Conservation (phyloP, 768 basidiomycete species). For the Boletellus sp. region DNA sequence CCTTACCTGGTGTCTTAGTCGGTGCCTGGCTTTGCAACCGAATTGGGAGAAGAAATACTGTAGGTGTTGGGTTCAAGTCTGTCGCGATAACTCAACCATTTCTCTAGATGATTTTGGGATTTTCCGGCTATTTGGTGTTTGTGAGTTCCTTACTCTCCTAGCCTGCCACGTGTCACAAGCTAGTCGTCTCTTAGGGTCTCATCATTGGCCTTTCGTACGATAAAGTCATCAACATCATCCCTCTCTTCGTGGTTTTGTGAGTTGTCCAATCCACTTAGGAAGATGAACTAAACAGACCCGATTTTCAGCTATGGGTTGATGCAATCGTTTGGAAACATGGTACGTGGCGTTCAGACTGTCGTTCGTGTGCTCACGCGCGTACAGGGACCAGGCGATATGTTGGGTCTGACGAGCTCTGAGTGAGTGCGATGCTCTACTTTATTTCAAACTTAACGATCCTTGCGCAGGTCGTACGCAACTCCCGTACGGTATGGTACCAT, state of each 20-base stretch:
- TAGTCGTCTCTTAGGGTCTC: constrained; percentile 34
- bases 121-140: constrained; percentile 64
- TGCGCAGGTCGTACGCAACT: constrained; percentile 55
- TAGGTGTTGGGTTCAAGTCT: constrained; percentile 24
- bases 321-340: constrained; percentile 70
- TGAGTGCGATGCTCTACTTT: constrained; percentile 31
- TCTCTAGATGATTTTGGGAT: constrained; percentile 60
- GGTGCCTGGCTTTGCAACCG: constrained; percentile 49
- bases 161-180: not conserved
- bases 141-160: constrained; percentile 28
- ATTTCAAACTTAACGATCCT: constrained; percentile 2
- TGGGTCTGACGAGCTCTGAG: constrained; percentile 65
- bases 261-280: constrained; percentile 15
- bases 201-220: constrained; percentile 60
- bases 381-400: constrained; percentile 70
- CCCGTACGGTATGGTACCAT: constrained; percentile 46
- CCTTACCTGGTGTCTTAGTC: constrained; percentile 59
- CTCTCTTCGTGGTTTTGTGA: constrained; percentile 66
- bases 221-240: constrained; percentile 57
- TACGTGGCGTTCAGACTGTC: constrained; percentile 20
- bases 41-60: constrained; percentile 56
- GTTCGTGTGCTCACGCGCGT: constrained; percentile 7
- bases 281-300: not conserved
- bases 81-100: constrained; percentile 3
- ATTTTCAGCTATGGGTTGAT: constrained; percentile 58